Percentiles rank a stretch among this genome's conserved stretches.
phyloP scores from a whole-genome alignment of 495 filamentous ascomycete species.

The Aspergillus indologenus region DNA sequence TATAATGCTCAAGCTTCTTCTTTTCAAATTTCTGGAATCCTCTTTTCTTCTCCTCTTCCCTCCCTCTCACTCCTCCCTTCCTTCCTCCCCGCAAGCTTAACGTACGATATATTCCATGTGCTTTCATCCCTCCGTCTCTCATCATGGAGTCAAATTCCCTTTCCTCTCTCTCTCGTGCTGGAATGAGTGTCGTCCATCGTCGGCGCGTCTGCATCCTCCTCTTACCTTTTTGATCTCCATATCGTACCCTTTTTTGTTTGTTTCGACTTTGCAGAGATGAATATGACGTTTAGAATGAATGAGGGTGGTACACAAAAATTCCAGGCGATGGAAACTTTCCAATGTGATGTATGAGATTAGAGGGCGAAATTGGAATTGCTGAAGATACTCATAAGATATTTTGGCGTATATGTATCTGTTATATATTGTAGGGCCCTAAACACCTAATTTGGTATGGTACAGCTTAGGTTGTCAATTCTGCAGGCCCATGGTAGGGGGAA shows the following conservation, averaged over 20 bases:
- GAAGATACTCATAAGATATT: too few species aligned
- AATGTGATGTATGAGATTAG: not conserved
- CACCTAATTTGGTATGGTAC: not conserved
- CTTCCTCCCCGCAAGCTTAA: constrained; percentile 14
- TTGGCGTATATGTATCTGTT: too few species aligned
- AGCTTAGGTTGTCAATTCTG: not conserved
- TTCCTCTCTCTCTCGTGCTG: constrained; percentile 4
- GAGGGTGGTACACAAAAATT: constrained; percentile 6
- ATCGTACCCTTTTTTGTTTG: constrained; percentile 13
- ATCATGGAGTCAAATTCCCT: not conserved
- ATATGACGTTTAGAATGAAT: constrained; percentile 20
- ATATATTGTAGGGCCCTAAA: too few species aligned
- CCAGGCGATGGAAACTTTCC: constrained; percentile 1
- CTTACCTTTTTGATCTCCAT: constrained; percentile 7
- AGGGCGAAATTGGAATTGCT: not conserved
- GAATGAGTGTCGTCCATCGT: constrained; percentile 6
- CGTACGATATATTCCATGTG: constrained; percentile 17
- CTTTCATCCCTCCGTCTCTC: constrained; percentile 11
- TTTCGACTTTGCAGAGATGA: constrained; percentile 13
- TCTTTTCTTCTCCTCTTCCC: too few species aligned
- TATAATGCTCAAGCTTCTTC: constrained; percentile 19
- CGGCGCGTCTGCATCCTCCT: constrained; percentile 10
- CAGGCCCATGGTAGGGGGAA: too few species aligned
- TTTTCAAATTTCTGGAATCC: constrained; percentile 16
- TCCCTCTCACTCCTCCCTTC: too few species aligned